These are phyloP conservation scores for Lotus japonicus DNA, from an alignment of 306 rosid species.

Conservation along the genomic window DNA sequence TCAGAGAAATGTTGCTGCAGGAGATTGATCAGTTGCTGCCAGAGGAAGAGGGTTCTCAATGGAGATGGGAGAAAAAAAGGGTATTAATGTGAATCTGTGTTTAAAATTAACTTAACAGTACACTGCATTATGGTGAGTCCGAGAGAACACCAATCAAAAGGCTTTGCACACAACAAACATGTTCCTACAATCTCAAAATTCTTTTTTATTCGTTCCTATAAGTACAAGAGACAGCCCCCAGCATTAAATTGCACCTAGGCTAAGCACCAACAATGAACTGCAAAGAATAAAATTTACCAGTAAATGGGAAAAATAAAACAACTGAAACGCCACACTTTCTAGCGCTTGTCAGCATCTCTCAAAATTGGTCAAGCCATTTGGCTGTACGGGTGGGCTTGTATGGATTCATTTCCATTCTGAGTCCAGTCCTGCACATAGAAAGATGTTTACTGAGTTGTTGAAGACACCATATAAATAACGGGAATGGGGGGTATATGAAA, in stretches of 20 bases:
- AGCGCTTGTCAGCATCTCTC: constrained; percentile 35
- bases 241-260: constrained; percentile 34
- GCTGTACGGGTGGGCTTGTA: constrained; percentile 22
- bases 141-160: not conserved
- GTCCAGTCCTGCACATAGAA: constrained; percentile 14
- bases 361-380: constrained; percentile 46
- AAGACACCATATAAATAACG: not conserved
- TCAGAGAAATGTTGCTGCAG: no score
- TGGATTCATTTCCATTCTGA: constrained; percentile 20
- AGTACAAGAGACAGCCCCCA: constrained; percentile 32
- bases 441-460: not conserved
- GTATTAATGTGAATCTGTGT: no score
- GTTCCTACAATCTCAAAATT: constrained; percentile 24
- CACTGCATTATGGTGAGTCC: no score
- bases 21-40: no score
- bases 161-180: not conserved
- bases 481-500: constrained; percentile 4
- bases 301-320: not conserved
- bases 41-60: no score
- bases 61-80: no score
- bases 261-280: constrained; percentile 31
- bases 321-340: constrained; percentile 30
- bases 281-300: constrained; percentile 23
- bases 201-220: not conserved
- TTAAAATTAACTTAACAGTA: no score